These are phyloP conservation scores for Blastomyces silverae DNA, from an alignment of 2,329 filamentous ascomycete genomes.

Conservation along the genomic window DNA sequence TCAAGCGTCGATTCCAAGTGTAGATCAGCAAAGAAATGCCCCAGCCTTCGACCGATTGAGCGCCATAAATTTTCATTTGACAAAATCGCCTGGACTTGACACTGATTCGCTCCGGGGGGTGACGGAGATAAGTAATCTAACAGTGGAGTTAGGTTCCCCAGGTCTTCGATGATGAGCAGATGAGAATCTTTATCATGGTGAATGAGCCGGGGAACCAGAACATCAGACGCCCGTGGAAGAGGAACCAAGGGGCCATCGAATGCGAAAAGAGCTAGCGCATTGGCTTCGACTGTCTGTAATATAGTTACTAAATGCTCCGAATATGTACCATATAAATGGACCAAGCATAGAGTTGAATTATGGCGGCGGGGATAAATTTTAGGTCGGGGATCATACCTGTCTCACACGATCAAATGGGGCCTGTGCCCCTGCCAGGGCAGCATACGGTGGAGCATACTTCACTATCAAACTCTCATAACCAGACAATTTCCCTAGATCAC, in stretches of 20 bases:
- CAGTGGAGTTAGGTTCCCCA: constrained; percentile 12
- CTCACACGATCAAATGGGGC: constrained; percentile 16
- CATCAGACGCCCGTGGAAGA: not conserved
- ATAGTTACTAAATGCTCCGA: not conserved
- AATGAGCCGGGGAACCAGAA: constrained; percentile 9
- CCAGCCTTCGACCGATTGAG: constrained; percentile 7
- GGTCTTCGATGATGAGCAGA: constrained; percentile 16
- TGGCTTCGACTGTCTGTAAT: constrained; percentile 15
- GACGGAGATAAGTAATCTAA: constrained; percentile 13
- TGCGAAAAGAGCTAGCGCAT: constrained; percentile 13
- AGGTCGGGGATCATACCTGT: constrained; percentile 3
- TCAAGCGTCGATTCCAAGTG: constrained; percentile 14
- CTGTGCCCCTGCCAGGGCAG: constrained; percentile 7
- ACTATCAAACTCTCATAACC: constrained; percentile 14
- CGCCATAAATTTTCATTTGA: constrained; percentile 2
- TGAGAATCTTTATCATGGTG: constrained; percentile 13
- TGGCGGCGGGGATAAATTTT: not conserved
- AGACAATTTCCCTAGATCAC: not conserved
- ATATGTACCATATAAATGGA: not conserved
- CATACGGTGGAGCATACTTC: constrained; percentile 17
- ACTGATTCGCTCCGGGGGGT: not conserved
- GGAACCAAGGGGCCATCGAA: not conserved
- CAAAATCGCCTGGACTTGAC: constrained; percentile 1
- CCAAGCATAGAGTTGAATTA: not conserved
- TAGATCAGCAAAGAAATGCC: constrained; percentile 15